These are phyloP conservation scores for Starmerella stigmatis DNA, from an alignment of 805 yeast genomes.

Conservation along the genomic window DNA sequence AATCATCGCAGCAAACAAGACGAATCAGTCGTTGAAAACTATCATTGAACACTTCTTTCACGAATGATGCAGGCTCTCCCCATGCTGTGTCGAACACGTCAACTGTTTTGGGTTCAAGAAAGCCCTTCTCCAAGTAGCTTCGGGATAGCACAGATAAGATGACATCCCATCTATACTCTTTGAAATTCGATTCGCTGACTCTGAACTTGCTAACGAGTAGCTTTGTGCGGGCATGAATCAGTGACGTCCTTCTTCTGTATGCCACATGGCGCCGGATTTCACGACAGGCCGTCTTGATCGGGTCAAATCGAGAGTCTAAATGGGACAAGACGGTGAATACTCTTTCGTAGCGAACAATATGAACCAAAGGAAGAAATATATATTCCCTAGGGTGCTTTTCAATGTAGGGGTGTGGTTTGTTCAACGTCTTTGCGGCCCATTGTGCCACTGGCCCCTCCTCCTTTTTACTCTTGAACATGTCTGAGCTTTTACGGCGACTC, in stretches of 20 bases:
- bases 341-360: conserved; percentile 15
- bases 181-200: not conserved
- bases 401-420: not conserved
- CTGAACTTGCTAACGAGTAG: conserved; percentile 12
- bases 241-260: not conserved
- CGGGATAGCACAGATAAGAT: conserved; percentile 14
- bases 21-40: conserved; percentile 7
- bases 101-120: conserved; percentile 11
- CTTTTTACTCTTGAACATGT: not conserved
- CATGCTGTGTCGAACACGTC: conserved; percentile 16
- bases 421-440: conserved; percentile 7
- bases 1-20: conserved; percentile 9
- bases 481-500: not conserved
- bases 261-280: not conserved
- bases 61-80: conserved; percentile 14
- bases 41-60: conserved; percentile 15
- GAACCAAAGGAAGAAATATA: conserved; percentile 12
- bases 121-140: conserved; percentile 18
- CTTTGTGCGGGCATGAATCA: not conserved
- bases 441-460: not conserved
- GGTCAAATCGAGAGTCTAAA: conserved; percentile 1
- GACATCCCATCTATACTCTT: conserved; percentile 20
- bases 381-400: conserved; percentile 3
- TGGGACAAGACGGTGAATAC: conserved; percentile 12
- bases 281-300: conserved; percentile 1